Percentiles rank a stretch among this genome's conserved stretches.
These are phyloP conservation scores for Colletotrichum shisoi DNA, from an alignment of 2,329 filamentous ascomycete genomes.

Conservation along the genomic window DNA sequence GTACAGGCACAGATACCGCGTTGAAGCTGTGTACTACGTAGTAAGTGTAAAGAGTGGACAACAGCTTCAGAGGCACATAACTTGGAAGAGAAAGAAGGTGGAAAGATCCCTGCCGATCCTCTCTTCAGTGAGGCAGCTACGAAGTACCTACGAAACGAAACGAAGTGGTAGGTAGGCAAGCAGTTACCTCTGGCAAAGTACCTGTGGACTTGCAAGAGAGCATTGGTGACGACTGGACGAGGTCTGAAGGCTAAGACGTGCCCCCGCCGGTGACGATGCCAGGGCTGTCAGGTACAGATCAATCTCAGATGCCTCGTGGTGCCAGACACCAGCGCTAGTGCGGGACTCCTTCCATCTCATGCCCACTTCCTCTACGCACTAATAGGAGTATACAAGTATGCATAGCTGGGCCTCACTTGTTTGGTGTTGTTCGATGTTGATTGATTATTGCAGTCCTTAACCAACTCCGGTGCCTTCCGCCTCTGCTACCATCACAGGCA, in stretches of 20 bases:
- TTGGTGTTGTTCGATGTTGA: neutral
- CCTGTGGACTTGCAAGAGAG: neutral
- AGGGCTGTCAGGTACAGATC: constrained; percentile 18
- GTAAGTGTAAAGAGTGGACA: neutral
- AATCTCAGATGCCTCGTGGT: constrained; percentile 7
- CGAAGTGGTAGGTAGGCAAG: too few species aligned
- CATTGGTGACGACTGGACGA: neutral
- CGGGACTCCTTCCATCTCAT: constrained; percentile 7
- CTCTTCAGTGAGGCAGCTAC: neutral
- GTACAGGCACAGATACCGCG: too few species aligned
- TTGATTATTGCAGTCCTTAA: neutral
- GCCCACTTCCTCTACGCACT: neutral
- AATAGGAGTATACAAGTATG: too few species aligned
- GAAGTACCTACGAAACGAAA: too few species aligned
- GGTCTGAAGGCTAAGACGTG: neutral
- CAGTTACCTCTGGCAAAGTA: neutral
- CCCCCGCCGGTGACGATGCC: constrained; percentile 4
- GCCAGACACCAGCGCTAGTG: constrained; percentile 17
- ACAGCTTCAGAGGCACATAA: neutral
- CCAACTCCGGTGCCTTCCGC: neutral
- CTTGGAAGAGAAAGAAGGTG: neutral
- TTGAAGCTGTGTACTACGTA: too few species aligned
- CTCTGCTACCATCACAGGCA: neutral
- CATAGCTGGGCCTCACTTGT: too few species aligned
- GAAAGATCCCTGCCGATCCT: neutral